Conservation (phyloP, 306 rosid genomes). For the Pterocarpus macrocarpus region DNA sequence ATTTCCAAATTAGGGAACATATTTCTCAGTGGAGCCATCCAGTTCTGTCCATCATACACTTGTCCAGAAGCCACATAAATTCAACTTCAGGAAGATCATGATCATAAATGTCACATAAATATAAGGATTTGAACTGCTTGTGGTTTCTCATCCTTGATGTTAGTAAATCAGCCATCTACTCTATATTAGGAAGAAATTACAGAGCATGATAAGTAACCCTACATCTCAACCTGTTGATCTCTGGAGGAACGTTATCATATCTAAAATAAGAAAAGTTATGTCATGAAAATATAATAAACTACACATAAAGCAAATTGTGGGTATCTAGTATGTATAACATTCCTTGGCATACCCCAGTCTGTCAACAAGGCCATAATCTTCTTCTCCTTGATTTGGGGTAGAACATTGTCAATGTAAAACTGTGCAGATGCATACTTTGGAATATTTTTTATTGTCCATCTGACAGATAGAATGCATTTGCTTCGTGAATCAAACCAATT, state of each 20-base stretch:
- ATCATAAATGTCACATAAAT: slow-evolving; percentile 66
- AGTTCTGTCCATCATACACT: slow-evolving; percentile 97
- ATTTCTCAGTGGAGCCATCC: slow-evolving; percentile 97
- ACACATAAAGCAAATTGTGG: background rate
- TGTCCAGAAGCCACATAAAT: slow-evolving; percentile 96
- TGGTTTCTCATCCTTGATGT: slow-evolving; percentile 99
- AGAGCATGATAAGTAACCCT: slow-evolving; percentile 99
- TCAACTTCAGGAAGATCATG: slow-evolving; percentile 41
- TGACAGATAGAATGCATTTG: slow-evolving; percentile 53
- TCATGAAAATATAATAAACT: slow-evolving; percentile 36
- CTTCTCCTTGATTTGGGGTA: slow-evolving; percentile 97
- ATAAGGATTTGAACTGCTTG: slow-evolving; percentile 90
- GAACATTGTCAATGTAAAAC: slow-evolving; percentile 96
- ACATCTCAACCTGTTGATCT: slow-evolving; percentile 97
- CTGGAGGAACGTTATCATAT: slow-evolving; percentile 95
- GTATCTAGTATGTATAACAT: slow-evolving; percentile 33
- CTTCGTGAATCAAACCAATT: slow-evolving; percentile 50
- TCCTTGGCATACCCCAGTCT: slow-evolving; percentile 85
- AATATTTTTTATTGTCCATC: slow-evolving; percentile 96
- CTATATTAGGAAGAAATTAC: slow-evolving; percentile 98
- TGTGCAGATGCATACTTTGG: slow-evolving; percentile 98
- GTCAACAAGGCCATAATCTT: slow-evolving; percentile 98
- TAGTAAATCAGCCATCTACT: slow-evolving; percentile 89
- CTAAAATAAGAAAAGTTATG: slow-evolving; percentile 59
- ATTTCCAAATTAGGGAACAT: slow-evolving; percentile 95